A percentile compares a stretch with the other conserved stretches of the same genome.
Conservation (phyloP, 2,329 filamentous ascomycete genomes). For the Cladorrhinum sp. region DNA sequence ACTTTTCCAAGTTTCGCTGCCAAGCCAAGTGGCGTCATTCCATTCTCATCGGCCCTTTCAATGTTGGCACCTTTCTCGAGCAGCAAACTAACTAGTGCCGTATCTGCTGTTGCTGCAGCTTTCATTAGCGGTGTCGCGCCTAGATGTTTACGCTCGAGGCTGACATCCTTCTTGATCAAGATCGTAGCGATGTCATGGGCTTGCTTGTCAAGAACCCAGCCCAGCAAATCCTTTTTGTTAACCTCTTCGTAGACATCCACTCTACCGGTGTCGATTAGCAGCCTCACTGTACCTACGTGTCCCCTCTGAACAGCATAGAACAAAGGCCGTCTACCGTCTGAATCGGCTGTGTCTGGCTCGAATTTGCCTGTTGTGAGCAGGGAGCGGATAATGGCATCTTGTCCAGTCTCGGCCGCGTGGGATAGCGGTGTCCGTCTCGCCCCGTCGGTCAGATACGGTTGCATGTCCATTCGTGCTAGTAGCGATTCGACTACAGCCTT, state of each 20-base stretch:
- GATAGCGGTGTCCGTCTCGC: not conserved
- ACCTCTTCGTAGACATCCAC: not conserved
- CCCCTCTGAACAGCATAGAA: not conserved
- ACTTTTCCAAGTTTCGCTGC: too few relatives aligned
- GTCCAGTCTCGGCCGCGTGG: not conserved
- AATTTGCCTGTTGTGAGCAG: not conserved
- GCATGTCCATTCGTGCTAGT: not conserved
- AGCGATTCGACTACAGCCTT: not conserved
- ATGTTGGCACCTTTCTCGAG: too few relatives aligned
- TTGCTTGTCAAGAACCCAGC: not conserved
- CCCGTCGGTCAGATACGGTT: not conserved
- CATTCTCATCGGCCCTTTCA: too few relatives aligned
- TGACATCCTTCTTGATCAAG: not conserved
- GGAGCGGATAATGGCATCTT: not conserved
- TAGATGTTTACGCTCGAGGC: not conserved
- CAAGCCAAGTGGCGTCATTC: too few relatives aligned
- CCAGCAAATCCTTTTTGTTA: not conserved
- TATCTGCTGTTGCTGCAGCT: not conserved
- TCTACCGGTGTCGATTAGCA: not conserved
- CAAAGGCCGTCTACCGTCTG: not conserved
- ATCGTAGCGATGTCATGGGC: not conserved
- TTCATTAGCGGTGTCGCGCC: not conserved
- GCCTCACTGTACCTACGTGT: not conserved
- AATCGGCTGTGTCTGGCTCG: not conserved
- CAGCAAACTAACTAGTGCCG: too few relatives aligned